Evolutionary conservation across 2,329 filamentous ascomycete species (phyloP), one percentile per base, ranked within the genome.

Genomic region (Aureobasidium pullulans): DNA sequence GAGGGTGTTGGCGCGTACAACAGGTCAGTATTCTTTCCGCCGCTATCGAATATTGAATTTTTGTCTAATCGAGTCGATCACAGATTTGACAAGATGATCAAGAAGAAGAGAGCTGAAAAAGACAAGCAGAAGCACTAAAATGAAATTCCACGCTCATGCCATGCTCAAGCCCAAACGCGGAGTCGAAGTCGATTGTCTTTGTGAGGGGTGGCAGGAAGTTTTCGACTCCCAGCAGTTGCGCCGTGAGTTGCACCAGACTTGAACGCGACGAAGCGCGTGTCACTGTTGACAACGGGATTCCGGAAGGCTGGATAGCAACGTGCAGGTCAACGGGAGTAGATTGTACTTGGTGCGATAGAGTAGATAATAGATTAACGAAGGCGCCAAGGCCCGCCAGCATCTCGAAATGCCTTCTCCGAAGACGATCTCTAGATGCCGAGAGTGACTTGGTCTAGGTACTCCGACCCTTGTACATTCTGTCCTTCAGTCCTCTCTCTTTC

Each of bases 1-100:
- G 82, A 84, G 64, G 83, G 83, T 0, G 66, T 76, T 46, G 77
- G 77, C 28, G 69, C 76, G 4, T 78, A 77, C 63, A 65, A 69
- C 67, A 76, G 81, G 61, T 69, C 47, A 57, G 63, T 39, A 23
- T 23, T 4, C 23, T 23, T 23, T 4, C 23, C 23, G 23, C 23
- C 23, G 23, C 23, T 23, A 23, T 23, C 23, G 23, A 23, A 23
- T 3, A 4, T 23, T 23, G 3, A 3, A 4, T 23, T 23, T 23
- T 23, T 23, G 19, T 23, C 23, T 54, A 9, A 43, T 46, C 42
- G 7, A 49, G 19, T 23, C 43, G 29, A 16, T 34, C 32, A 31
- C 61, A 66, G 62, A 57, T 77, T 80, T 62, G 73, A 76, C 63
- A 63, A 66, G 15, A 62, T 78, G 59, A 75, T 80, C n/a, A 66